Evolutionary conservation across 78 protist genomes (phyloP), one percentile per base, ranked within the genome.

Genomic region (Creolimax fragrantissima): DNA sequence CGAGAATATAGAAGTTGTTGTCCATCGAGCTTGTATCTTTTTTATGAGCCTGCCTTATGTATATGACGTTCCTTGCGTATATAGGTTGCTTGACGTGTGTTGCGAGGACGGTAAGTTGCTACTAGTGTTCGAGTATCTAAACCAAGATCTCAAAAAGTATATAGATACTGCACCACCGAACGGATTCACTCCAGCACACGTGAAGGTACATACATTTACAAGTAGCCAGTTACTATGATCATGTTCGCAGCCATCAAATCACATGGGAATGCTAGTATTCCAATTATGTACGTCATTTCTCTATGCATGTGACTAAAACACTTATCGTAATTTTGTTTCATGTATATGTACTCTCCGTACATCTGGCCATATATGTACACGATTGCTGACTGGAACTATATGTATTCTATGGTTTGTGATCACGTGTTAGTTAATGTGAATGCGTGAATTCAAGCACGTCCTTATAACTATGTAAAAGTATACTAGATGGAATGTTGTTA

Each of bases 41-140:
- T n/a, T n/a, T n/a, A n/a, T n/a, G n/a, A n/a, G n/a, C n/a, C n/a
- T n/a, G n/a, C n/a, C n/a, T n/a, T n/a, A n/a, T n/a, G n/a, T n/a
- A n/a, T n/a, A n/a, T n/a, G n/a, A n/a, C n/a, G n/a, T n/a, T n/a
- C n/a, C n/a, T n/a, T 85, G 11, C 81, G 24, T 32, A 85, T 41
- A 32, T 41, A 93, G 98, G 35, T 95, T 99, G 6, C 67, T 88
- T 45, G 99, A 98, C 66, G 99, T 99, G 39, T 88, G 98, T 36
- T 97, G 98, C 95, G 92, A 95, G 67, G 96, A 94, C 37, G 93
- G 92, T 86, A 96, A 96, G 96, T 95, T 99, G 41, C 95, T 97
- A 35, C 93, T 99, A 11, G 99, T 99, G n/a, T 98, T 98, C 90
- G 99, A 98, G 92, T 98, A 66, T 90, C 88, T 95, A 7, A 99